Evolutionary conservation across 345 rosid genomes (phyloP).

Genomic region (Anastatica hierochuntica): DNA sequence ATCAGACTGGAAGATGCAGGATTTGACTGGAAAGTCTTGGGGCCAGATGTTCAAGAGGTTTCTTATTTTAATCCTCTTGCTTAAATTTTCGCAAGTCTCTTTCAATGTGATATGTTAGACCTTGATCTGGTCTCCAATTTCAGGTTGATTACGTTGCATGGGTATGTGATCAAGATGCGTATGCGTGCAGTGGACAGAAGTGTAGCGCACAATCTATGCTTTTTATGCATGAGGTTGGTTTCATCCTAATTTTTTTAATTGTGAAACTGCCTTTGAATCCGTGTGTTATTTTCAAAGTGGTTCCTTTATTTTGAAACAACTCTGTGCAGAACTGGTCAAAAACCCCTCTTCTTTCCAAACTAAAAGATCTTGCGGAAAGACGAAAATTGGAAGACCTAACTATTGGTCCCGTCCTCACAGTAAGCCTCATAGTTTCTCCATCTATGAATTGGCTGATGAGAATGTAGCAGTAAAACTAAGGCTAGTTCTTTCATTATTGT

Average conservation of each 20-base stretch:
- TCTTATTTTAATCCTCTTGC: neutral
- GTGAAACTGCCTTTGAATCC: slow-evolving; percentile 2
- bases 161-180: slow-evolving; percentile 98
- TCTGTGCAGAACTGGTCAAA: slow-evolving; percentile 66
- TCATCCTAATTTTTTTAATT: neutral
- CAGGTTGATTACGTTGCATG: slow-evolving; percentile 94
- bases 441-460: neutral
- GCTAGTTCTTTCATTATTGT: neutral
- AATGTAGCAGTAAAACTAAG: neutral
- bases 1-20: slow-evolving; percentile 97
- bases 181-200: slow-evolving; percentile 98
- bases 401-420: slow-evolving; percentile 90
- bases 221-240: slow-evolving; percentile 86
- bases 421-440: slow-evolving; percentile 34
- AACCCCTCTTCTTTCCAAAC: slow-evolving; percentile 49
- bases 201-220: slow-evolving; percentile 95
- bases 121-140: slow-evolving; percentile 16
- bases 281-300: neutral
- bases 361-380: slow-evolving; percentile 77
- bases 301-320: neutral
- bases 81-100: neutral
- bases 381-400: slow-evolving; percentile 88
- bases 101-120: neutral
- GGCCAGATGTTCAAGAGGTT: slow-evolving; percentile 98
- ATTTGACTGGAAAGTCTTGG: slow-evolving; percentile 96